These are phyloP conservation scores for Xylariaceae sp. DNA, from an alignment of 2,329 filamentous ascomycete species.

Conservation along the genomic window DNA sequence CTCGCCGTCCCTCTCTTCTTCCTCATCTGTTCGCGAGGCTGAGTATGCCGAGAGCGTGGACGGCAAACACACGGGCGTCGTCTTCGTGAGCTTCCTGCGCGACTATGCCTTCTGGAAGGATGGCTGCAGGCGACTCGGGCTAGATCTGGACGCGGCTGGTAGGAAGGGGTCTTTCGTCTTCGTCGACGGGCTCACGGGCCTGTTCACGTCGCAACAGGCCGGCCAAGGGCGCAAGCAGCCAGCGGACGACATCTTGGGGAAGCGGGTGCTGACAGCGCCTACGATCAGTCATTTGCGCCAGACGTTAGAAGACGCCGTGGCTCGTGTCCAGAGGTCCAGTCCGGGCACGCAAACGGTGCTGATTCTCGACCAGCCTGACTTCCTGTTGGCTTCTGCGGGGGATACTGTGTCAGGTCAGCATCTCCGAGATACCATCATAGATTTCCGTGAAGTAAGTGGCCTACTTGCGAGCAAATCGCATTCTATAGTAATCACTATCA, in stretches of 20 bases:
- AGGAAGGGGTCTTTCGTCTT: constrained; percentile 60
- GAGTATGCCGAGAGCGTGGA: constrained; percentile 12
- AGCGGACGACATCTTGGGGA: constrained; percentile 3
- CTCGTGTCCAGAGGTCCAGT: constrained; percentile 27
- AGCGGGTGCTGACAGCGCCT: constrained; percentile 29
- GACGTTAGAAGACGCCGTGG: constrained; percentile 38
- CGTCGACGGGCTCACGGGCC: constrained; percentile 64
- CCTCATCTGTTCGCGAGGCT: constrained; percentile 6
- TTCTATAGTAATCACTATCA: neutral
- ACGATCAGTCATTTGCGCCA: constrained; percentile 35
- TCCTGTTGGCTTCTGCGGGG: constrained; percentile 55
- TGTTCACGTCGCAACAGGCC: constrained; percentile 38
- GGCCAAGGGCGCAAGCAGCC: constrained; percentile 6
- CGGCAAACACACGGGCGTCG: constrained; percentile 45
- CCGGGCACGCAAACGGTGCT: constrained; percentile 45
- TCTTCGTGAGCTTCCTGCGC: constrained; percentile 79
- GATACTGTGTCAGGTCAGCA: constrained; percentile 39
- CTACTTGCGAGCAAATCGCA: neutral
- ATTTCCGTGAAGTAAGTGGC: constrained; percentile 55
- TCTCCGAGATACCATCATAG: constrained; percentile 53
- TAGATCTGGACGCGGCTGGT: constrained; percentile 61
- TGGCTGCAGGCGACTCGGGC: constrained; percentile 61
- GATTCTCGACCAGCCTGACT: constrained; percentile 60
- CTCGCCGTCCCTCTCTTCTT: constrained; percentile 11
- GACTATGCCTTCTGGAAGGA: constrained; percentile 74